Evolutionary conservation across 192 early-diverging fungal species (phyloP), one percentile per base, ranked within the genome.

Genomic region (Coemansia sp.): DNA sequence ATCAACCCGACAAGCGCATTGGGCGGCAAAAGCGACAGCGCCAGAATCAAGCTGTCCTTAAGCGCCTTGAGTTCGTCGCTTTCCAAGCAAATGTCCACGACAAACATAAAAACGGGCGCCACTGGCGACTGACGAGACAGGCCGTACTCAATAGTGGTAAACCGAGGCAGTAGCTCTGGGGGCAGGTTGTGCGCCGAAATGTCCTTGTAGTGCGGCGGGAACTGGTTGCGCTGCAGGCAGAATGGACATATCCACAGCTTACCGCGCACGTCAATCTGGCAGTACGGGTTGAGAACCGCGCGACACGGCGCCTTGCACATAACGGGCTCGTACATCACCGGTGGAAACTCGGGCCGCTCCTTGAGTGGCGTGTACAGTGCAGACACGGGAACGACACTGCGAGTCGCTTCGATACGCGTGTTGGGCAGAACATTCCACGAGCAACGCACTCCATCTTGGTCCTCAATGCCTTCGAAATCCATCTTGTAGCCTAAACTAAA

Each of bases 161-260:
- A 96, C 61, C 92, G 90, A 53, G 89, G 86, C 64, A 95, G 75
- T 38, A 99, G 84, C 76, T 99, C 97, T 31, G 94, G 90, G 3
- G 97, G 97, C 50, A 99, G 86, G 64, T 96, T 95, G 63, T 87
- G 89, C 33, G 86, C 88, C 43, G 91, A 91, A 70, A 99, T 96
- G 76, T 99, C 95, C 70, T 91, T 90, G 75, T 99, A 99, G 65
- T 99, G 95, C 68, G 94, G 91, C 25, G 97, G 96, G 70, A 99
- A 92, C 70, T 93, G 92, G 80, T 98, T 99, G 42, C 97, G 89
- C 72, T 94, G 91, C 73, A 97, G 78, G 70, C 97, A 98, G 79
- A 99, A 95, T n/a, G 97, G 94, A 69, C 97, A 99, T 63, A 96
- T 95, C 97, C 97, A 99, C 31, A 98, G 85, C 78, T 94, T 95